Conservation (phyloP, 176 grass and related monocot species). For the Phyllostachys edulis region DNA sequence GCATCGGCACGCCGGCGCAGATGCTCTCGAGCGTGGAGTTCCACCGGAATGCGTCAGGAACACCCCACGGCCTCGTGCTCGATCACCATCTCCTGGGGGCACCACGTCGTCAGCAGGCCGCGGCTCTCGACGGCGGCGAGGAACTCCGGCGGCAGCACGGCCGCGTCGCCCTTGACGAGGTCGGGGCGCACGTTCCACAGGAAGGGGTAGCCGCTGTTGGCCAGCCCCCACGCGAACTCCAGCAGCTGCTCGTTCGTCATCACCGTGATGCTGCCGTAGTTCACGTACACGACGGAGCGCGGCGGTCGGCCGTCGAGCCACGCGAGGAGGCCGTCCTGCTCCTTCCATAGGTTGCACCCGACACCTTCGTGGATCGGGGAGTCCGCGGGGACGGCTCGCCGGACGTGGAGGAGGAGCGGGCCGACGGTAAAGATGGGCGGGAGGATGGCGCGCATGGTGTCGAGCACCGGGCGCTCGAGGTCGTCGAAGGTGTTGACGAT, state of each 20-base stretch:
- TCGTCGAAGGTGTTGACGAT: conserved; percentile 58
- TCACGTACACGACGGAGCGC: too few species aligned
- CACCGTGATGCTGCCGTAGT: too few species aligned
- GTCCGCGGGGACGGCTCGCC: not conserved
- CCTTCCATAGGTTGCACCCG: conserved; percentile 61
- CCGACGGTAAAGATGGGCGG: conserved; percentile 44
- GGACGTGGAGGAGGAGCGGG: conserved; percentile 42
- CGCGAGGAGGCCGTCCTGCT: conserved; percentile 10
- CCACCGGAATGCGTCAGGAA: too few species aligned
- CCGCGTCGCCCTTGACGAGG: conserved; percentile 37
- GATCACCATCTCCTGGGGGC: too few species aligned
- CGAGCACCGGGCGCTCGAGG: conserved; percentile 29
- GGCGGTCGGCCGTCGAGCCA: too few species aligned
- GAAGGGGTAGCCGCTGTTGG: conserved; percentile 40
- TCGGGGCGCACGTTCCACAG: conserved; percentile 48
- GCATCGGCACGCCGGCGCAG: conserved; percentile 42
- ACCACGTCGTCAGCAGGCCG: too few species aligned
- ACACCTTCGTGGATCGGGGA: not conserved
- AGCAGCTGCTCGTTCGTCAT: not conserved
- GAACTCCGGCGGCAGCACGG: conserved; percentile 52
- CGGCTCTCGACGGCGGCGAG: not conserved
- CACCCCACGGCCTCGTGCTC: not conserved
- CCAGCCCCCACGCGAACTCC: conserved; percentile 88
- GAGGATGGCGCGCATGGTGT: conserved; percentile 29
- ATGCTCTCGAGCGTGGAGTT: conserved; percentile 2